These are phyloP conservation scores for Erucastrum elatum DNA, from an alignment of 345 rosid genomes.

Conservation along the genomic window DNA sequence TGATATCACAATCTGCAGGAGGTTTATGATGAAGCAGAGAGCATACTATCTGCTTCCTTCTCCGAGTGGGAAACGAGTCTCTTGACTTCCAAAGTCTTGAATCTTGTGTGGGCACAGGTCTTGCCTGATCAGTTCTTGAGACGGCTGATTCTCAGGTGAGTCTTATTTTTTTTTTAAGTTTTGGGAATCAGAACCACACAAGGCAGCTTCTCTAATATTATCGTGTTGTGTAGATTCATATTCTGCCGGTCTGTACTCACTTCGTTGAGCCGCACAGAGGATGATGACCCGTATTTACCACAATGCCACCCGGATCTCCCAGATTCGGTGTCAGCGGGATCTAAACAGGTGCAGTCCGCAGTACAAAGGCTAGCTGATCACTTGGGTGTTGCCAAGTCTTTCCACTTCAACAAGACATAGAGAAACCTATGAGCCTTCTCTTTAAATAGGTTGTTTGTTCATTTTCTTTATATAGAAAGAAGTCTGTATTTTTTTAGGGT, in stretches of 20 bases:
- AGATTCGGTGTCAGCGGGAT: conserved; percentile 51
- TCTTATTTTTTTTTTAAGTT: not conserved
- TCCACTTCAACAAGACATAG: conserved; percentile 45
- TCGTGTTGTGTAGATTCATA: conserved; percentile 71
- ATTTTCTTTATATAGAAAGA: not conserved
- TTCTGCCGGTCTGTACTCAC: conserved; percentile 73
- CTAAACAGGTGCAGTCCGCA: conserved; percentile 53
- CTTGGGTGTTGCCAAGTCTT: conserved; percentile 58
- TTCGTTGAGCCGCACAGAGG: conserved; percentile 49
- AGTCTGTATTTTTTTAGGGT: conserved; percentile 37
- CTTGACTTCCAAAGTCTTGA: conserved; percentile 68
- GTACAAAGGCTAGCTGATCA: conserved; percentile 60
- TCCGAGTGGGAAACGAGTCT: conserved; percentile 88
- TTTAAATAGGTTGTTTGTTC: conserved; percentile 24
- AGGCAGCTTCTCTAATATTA: not conserved
- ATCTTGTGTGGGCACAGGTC: conserved; percentile 95
- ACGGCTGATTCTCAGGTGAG: conserved; percentile 85
- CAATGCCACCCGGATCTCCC: conserved; percentile 86
- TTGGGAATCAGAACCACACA: not conserved
- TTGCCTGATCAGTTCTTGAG: conserved; percentile 83
- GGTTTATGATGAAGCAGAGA: conserved; percentile 63
- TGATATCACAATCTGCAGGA: conserved; percentile 46
- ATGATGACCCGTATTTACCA: conserved; percentile 59
- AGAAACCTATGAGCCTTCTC: conserved; percentile 14
- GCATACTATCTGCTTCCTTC: conserved; percentile 67